These are phyloP conservation scores for Mycena pura DNA, from an alignment of 768 basidiomycete species.

Conservation along the genomic window DNA sequence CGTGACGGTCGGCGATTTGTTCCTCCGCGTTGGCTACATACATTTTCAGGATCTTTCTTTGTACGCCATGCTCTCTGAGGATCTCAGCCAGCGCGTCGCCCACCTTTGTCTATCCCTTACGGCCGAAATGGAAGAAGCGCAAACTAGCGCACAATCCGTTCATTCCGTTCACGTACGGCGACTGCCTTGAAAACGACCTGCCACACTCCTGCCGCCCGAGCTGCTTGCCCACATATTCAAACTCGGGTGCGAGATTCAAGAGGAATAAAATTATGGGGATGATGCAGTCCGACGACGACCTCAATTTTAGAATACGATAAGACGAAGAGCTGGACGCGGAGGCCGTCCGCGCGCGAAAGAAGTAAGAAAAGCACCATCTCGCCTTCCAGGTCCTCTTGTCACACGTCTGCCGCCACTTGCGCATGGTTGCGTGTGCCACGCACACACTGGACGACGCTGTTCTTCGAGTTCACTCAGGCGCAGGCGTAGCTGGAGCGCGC, in stretches of 20 bases:
- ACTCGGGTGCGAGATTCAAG: slow-evolving; percentile 47
- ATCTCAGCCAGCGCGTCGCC: slow-evolving; percentile 14
- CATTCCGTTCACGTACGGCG: slow-evolving; percentile 50
- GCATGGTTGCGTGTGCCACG: slow-evolving; percentile 57
- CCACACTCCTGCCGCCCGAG: slow-evolving; percentile 63
- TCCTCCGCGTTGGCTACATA: too few relatives aligned
- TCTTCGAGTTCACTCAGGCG: slow-evolving; percentile 45
- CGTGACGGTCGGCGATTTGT: too few relatives aligned
- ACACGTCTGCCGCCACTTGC: slow-evolving; percentile 69
- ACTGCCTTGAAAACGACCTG: slow-evolving; percentile 60
- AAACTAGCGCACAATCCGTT: slow-evolving; percentile 55
- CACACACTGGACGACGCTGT: slow-evolving; percentile 60
- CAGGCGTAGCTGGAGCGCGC: slow-evolving; percentile 58
- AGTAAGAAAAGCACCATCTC: slow-evolving; percentile 15
- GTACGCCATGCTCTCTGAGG: background rate
- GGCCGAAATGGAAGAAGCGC: slow-evolving; percentile 42
- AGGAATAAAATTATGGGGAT: too few relatives aligned
- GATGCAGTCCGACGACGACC: slow-evolving; percentile 36
- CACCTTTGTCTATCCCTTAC: slow-evolving; percentile 35
- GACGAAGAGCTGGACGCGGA: slow-evolving; percentile 32
- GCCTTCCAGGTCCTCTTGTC: slow-evolving; percentile 53
- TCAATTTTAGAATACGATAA: too few relatives aligned
- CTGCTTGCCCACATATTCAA: slow-evolving; percentile 63
- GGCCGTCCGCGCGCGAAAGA: slow-evolving; percentile 20
- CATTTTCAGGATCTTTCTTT: too few relatives aligned